Evolutionary conservation across 2,329 filamentous ascomycete species (phyloP), one percentile per base, ranked within the genome.

Genomic region (Ophiognomonia clavigignenti-juglandacearum): DNA sequence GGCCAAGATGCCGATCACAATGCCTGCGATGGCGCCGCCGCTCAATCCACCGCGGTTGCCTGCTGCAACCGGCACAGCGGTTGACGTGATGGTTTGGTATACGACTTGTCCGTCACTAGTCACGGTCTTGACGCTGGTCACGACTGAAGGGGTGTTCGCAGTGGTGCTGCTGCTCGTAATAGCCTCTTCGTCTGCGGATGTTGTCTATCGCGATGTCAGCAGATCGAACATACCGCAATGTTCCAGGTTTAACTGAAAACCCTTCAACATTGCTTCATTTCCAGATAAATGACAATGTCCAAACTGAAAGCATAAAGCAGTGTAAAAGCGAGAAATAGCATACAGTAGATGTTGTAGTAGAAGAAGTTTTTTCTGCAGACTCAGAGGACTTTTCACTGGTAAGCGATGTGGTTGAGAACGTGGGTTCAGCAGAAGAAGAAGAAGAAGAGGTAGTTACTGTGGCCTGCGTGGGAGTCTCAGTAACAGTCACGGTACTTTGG

Each of bases 31-130:
- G 8, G 69, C 66, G 2, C 77, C 77, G 0, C 70, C 71, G 26
- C 63, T 63, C 1, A 78, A 62, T 4, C 64, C 61, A 41, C 50
- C 55, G 39, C 37, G 53, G 24, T 57, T 57, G 6, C 56, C 50
- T n/a, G 27, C 37, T 10, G 44, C 10, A 40, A 45, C 13, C 1
- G 56, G 52, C 1, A 72, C 72, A 0, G 77, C 75, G 6, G 67
- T 67, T 14, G 77, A 68, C 1, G 75, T 80, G 3, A 83, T 71
- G 1, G 78, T 83, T 48, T 69, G 71, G 19, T 43, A 49, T 4
- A 52, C 32, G 35, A 80, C 64, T 5, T 64, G 71, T 16, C 78
- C 78, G 9, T 69, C 73, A 6, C 70, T 67, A 1, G 78, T 83
- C 9, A 83, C 70, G 0, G 80, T 83, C 56, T 73, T 65, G 3